Base-by-base conservation (phyloP, 768 basidiomycete species). In the Lactarius sanguifluus region DNA sequence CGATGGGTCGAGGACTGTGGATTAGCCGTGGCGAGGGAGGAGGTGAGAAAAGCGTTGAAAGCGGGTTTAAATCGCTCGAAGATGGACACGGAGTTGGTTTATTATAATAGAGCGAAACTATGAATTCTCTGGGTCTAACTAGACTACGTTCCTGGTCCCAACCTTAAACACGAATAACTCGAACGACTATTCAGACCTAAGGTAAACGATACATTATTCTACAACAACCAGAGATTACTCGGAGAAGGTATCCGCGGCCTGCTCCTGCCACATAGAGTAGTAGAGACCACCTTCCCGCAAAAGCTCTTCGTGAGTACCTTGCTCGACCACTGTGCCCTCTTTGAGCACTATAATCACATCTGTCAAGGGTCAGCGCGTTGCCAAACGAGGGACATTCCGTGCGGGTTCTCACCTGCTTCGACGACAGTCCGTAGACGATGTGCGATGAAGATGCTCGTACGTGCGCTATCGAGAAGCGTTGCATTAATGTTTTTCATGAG, bases 391-490 rank as follows among this genome's bases (percentile, higher is more conserved):
- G 34, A 59, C 7, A 45, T 12, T 16, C 34, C 16, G 23, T 6
- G 58, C 61, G 10, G 13, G 16, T 79, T 82, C 67, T 60, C 70
- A 88, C 91, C 93, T n/a, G 94, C 86, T 76, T 96, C 94, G 30
- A 94, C 87, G 23, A 97, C 86, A 0, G 94, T 96, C 52, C 93
- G 86, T 54, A 99, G 77, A 60, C 92, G 83, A 76, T 99, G 97
- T 0, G 97, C 97, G 66, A 99, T 96, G 74, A 99, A 99, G 68
- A 99, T 92, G 67, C 93, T 95, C 34, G 97, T 99, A 55, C 95
- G 85, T 4, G 85, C 81, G 70, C 90, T 89, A 69, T 90, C 86
- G 40, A 90, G 78, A 38, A 98, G 79, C 0, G 86, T 87, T 25
- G 77, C 80, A 72, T 98, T 91, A 77, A 99, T 91, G 73, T 96